Evolutionary conservation across 116 monocot genomes (phyloP), one percentile per base, ranked within the genome.

Genomic region (Posidonia oceanica): DNA sequence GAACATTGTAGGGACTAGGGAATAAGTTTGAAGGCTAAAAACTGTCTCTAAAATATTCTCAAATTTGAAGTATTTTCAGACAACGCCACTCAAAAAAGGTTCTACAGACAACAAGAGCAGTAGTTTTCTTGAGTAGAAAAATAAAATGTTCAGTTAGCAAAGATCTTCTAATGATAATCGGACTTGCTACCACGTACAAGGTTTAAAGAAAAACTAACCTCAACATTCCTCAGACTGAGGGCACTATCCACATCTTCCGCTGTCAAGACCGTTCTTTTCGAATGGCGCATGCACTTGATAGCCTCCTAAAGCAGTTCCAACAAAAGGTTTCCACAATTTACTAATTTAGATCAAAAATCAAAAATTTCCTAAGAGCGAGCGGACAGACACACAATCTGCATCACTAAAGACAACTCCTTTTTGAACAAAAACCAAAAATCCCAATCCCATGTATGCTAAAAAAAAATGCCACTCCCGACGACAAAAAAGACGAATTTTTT

Each of bases 261-360:
- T 3, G 93, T 90, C 76, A 99, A 65, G 14, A 86, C 75, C 10
- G 90, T 90, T 67, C 98, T 58, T 79, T 88, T 99, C 23, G 93
- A 87, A 71, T 99, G 98, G 41, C 90, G 87, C 93, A 93, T 99
- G 75, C 93, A 99, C 75, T 99, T 99, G 70, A 99, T 84, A 12
- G 90, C 86, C 78, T 99, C 98, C 98, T 97, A 80, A 59, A 44
- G 16, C 14, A 16, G 39, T 39, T 58, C 54, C 56, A 61, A 48
- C 16, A 70, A 70, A 39, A 39, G 14, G 1, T 15, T 5, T 70
- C 68, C 48, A 44, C 48, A 52, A 23, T 68, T 21, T 2, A 65
- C 39, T 36, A 5, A 41, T 29, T 29, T 29, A 29, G 29, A 29
- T 29, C 29, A 65, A n/a, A 6, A 65, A 65, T 14, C 3, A 14